Evolutionary conservation across 164 flowering plant genomes (phyloP).

Genomic region (Piper betle): DNA sequence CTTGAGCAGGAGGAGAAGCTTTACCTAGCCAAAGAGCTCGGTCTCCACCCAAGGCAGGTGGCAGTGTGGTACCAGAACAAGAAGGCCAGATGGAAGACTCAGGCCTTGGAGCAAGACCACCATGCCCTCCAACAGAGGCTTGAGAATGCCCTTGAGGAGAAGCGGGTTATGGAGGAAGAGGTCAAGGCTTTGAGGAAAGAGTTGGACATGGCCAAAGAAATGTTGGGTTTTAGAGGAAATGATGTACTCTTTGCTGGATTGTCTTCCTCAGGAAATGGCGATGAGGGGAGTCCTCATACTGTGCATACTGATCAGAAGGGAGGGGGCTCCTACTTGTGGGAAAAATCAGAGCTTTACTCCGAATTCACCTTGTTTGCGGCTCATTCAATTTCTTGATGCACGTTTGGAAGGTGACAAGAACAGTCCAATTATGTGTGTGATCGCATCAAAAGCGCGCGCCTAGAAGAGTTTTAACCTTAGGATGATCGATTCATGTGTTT

Average conservation of each 20-base stretch:
- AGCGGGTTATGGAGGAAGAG: conserved; percentile 26
- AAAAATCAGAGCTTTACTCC: conserved; percentile 3
- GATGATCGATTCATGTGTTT: too few species aligned
- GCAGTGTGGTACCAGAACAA: conserved; percentile 98
- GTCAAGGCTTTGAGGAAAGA: conserved; percentile 22
- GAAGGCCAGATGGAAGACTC: conserved; percentile 89
- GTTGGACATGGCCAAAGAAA: conserved; percentile 20
- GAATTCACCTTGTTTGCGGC: not conserved
- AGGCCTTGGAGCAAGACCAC: conserved; percentile 71
- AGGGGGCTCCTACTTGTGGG: conserved; percentile 6
- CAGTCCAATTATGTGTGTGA: too few species aligned
- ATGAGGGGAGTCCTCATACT: conserved; percentile 10
- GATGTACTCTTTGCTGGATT: conserved; percentile 1
- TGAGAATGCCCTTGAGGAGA: conserved; percentile 20
- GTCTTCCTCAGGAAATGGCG: conserved; percentile 12
- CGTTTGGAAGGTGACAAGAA: too few species aligned
- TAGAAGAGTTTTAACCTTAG: too few species aligned
- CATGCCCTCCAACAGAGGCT: conserved; percentile 37
- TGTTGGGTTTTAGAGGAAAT: conserved; percentile 9
- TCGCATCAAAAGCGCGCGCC: too few species aligned
- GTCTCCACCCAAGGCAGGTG: conserved; percentile 84
- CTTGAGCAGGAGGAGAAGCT: conserved; percentile 86
- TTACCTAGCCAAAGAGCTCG: conserved; percentile 75
- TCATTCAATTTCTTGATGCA: not conserved
- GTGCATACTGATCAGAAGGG: conserved; percentile 3